Evolutionary conservation across 495 filamentous ascomycete genomes (phyloP), one percentile per base, ranked within the genome.

Genomic region (Xylaria curta): DNA sequence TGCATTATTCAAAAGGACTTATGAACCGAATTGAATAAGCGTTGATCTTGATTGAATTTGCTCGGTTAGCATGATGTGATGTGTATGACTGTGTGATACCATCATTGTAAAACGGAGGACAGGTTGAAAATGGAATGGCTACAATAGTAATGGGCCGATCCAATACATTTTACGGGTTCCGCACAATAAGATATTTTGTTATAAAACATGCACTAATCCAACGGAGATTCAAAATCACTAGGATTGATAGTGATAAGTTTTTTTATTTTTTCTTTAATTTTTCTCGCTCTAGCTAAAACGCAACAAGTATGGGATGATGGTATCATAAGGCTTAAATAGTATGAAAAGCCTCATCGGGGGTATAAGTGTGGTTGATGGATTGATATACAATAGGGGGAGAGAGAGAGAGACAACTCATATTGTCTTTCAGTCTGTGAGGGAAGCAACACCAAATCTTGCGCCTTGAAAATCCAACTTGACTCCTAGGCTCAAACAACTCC

Each of bases 381-480:
- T 42, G 60, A 42, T 62, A 26, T 62, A 62, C 60, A 62, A 17
- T 62, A 62, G 38, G 26, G 38, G 33, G 31, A 42, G 38, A 42
- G 56, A 38, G 3, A n/a, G 56, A 59, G 26, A 59, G 7, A 36
- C 28, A n/a, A 7, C 19, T 4, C 12, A 15, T 44, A 3, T 62
- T 44, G 42, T 15, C 36, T 24, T 40, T 44, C 60, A 42, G 15
- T 47, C 15, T 46, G 36, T n/a, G 5, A 65, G 19, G 19, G 5
- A 19, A 12, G 24, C 0, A 47, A 7, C n/a, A 40, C 58, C 31
- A 10, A 10, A 13, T 38, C 36, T 21, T 61, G n/a, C 59, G 36
- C 36, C 36, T 51, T 51, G 38, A 36, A 60, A 36, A 60, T 60
- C 58, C 58, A n/a, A 60, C n/a, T 60, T 26, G 17, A 59, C 54